Evolutionary conservation across 371 early-diverging fungal species (phyloP), one percentile per base, ranked within the genome.

Genomic region (Mycotypha africana): DNA sequence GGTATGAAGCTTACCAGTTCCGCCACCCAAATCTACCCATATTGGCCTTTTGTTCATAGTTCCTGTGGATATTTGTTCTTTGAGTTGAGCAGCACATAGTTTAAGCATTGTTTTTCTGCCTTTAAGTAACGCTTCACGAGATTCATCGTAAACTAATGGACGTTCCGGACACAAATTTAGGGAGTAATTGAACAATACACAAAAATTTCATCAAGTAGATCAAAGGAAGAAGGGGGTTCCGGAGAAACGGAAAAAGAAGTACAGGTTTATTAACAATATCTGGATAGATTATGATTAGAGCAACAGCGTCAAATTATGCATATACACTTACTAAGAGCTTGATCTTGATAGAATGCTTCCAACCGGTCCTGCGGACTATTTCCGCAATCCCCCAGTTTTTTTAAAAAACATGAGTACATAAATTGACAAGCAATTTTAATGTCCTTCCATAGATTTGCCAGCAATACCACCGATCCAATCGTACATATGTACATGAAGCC

Each of bases 21-120:
- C 92, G 38, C 89, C 89, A 48, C 92, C 92, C 38, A 91, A 65
- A 47, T 91, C 92, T 38, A 91, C 66, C 90, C 92, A 91, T 36
- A 82, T 60, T 12, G 78, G 80, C 7, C 59, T 66, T 12, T 54
- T 62, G 6, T 26, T 30, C 40, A 36, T 57, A 17, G 61, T 45
- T 0, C 64, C 56, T 16, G 35, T 43, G 28, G 63, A 65, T 19
- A 71, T 51, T 35, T 70, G 74, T 33, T 73, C 74, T 45, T 64
- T 74, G 2, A 91, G 62, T 51, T 91, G 87, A 16, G 90, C 90
- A 20, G 90, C 89, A 47, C 81, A 81, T 12, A 89, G 69, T 30
- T 81, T 80, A 20, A 91, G 74, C 88, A 89, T 89, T 7, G 87
- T 86, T 42, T 65, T 74, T 22, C 92, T 76, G 7, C 92, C 92